These are phyloP conservation scores for Lobosporangium transversale DNA, from an alignment of 192 early-diverging fungal species.

Conservation along the genomic window DNA sequence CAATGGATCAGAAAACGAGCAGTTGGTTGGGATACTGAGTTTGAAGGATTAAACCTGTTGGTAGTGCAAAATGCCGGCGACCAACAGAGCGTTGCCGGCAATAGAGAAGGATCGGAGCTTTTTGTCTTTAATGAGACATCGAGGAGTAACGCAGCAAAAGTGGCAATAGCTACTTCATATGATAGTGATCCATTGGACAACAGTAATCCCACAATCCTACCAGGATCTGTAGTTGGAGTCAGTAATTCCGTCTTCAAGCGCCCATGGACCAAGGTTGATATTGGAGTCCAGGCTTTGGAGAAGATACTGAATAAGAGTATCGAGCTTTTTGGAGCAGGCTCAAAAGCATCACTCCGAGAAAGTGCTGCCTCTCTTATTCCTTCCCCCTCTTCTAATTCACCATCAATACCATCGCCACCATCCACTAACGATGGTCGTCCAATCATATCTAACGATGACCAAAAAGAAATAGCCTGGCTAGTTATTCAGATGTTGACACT, in stretches of 20 bases:
- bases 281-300: constrained; percentile 38
- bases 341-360: constrained; percentile 10
- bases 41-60: constrained; percentile 58
- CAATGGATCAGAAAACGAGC: constrained; percentile 35
- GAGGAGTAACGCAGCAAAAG: not conserved
- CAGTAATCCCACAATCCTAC: not conserved
- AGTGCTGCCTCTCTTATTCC: not conserved
- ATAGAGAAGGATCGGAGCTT: constrained; percentile 42
- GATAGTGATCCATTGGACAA: not conserved
- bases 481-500: constrained; percentile 35
- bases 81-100: constrained; percentile 43
- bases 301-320: constrained; percentile 23
- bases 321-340: constrained; percentile 19
- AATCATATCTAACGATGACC: constrained; percentile 6
- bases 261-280: constrained; percentile 58
- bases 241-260: constrained; percentile 54
- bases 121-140: constrained; percentile 6
- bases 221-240: constrained; percentile 36
- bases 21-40: constrained; percentile 31
- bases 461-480: constrained; percentile 34
- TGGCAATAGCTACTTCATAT: too few species aligned
- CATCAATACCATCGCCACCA: too few species aligned
- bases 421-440: not conserved
- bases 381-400: too few species aligned
- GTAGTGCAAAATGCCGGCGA: constrained; percentile 36